Conservation (phyloP, 1,284 basidiomycete genomes). For the Cutaneotrichosporon mucoides region DNA sequence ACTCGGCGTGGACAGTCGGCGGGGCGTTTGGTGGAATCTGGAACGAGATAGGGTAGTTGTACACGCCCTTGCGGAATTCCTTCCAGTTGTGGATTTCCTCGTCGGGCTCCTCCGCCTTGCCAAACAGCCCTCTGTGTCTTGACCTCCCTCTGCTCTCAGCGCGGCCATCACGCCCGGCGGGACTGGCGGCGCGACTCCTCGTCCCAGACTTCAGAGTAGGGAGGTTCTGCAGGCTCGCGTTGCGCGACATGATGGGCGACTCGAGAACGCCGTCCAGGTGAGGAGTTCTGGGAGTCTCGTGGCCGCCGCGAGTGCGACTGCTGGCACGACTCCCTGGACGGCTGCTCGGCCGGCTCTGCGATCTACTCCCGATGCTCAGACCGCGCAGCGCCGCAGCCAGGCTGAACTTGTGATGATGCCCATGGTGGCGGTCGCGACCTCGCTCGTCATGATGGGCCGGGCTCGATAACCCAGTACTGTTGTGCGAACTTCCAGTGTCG, state of each 20-base stretch:
- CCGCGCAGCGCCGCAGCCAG: constrained; percentile 46
- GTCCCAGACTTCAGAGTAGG: neutral
- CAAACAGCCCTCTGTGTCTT: constrained; percentile 42
- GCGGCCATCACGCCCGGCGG: constrained; percentile 18
- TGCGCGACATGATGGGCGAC: constrained; percentile 12
- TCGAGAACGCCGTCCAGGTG: constrained; percentile 5
- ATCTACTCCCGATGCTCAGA: constrained; percentile 29
- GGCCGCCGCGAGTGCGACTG: constrained; percentile 9
- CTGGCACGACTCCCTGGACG: constrained; percentile 2
- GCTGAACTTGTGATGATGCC: constrained; percentile 39
- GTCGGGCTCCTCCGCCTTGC: constrained; percentile 52
- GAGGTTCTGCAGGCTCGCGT: neutral
- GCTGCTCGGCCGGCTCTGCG: constrained; percentile 23
- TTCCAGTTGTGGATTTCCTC: constrained; percentile 64
- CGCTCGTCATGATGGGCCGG: constrained; percentile 18
- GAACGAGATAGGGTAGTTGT: constrained; percentile 92
- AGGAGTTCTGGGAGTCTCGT: constrained; percentile 8
- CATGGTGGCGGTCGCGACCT: constrained; percentile 13
- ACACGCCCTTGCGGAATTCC: constrained; percentile 87
- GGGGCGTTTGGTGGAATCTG: constrained; percentile 75
- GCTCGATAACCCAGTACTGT: neutral
- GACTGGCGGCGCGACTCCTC: constrained; percentile 19
- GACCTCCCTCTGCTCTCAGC: constrained; percentile 45
- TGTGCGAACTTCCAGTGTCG: too few species aligned
- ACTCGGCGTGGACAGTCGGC: constrained; percentile 72